phyloP scores from a whole-genome alignment of 2,329 filamentous ascomycete genomes.

The Diaporthe capsici region DNA sequence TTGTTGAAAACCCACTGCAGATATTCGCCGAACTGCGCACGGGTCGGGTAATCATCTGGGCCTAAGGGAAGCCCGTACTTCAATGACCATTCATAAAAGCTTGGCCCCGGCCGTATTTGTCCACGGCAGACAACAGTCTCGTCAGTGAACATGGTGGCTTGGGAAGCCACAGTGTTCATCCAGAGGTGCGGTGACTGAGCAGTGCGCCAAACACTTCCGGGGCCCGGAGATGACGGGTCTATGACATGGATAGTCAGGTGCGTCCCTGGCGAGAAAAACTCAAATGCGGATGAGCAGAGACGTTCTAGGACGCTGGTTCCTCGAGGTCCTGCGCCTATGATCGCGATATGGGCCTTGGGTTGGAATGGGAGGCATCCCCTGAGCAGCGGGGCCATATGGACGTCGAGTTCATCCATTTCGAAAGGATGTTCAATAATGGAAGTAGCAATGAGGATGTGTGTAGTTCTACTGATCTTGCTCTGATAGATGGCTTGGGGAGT shows the following conservation, averaged over 20 bases:
- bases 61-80: neutral
- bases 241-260: slow-evolving; percentile 9
- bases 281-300: neutral
- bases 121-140: neutral
- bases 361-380: neutral
- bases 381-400: neutral
- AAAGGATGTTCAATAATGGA: neutral
- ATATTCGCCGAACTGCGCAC: slow-evolving; percentile 36
- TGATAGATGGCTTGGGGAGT: neutral
- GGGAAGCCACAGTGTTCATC: slow-evolving; percentile 16
- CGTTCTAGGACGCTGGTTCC: slow-evolving; percentile 19
- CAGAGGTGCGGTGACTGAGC: slow-evolving; percentile 1
- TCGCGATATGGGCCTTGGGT: neutral
- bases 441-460: neutral
- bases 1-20: slow-evolving; percentile 47
- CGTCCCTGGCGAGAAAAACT: neutral
- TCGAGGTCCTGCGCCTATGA: slow-evolving; percentile 21
- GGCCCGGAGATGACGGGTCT: neutral
- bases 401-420: neutral
- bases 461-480: too few species aligned
- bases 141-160: slow-evolving; percentile 15
- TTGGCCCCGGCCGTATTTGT: neutral
- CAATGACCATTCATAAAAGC: slow-evolving; percentile 8
- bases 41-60: slow-evolving; percentile 15
- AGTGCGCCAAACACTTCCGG: slow-evolving; percentile 12